Base-by-base conservation (phyloP, 164 flowering plant species). In the Chimonanthus praecox region DNA sequence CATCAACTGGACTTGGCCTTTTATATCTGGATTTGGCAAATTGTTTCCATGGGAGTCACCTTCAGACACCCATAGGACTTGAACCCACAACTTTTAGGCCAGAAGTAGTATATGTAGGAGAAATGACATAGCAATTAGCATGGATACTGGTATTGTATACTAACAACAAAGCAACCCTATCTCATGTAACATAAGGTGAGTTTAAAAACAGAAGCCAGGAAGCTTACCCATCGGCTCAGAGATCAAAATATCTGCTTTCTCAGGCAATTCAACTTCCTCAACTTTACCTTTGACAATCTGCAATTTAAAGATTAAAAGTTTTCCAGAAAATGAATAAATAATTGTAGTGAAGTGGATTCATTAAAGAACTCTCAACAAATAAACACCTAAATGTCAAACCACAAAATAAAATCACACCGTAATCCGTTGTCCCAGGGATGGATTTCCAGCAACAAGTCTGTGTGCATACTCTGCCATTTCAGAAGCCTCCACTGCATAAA, bases 401-500 rank as follows among this genome's bases (percentile, higher is more conserved):
- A 49, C 20, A 61, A 68, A 21, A 47, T 60, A 33, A 45, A 45
- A 72, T 51, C 85, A 75, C 69, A 94, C 99, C 72, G 97, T 96
- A 66, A 96, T 96, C 69, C 91, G 81, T 68, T 94, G 79, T 51
- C 85, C 75, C 68, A 96, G 78, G 11, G 78, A 73, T 70, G 99
- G 98, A 79, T 94, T 94, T 18, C 99, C 98, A 72, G 97, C 87
- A 85, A 94, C 89, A 68, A 94, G 93, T 70, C 80, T 85, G 58
- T 87, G 88, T 11, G 99, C 99, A 85, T 91, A 91, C 73, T 96
- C 99, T 65, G 95, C 98, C 98, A 96, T 96, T 79, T 96, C 98
- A 78, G 99, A 96, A 81, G 99, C 99, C 86, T 96, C 99, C 75
- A 96, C 94, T 74, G 99, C 99, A 85, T 96, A 96, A 58, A 96